Conservation (phyloP, 805 yeast species). For the Lachancea fermentati region DNA sequence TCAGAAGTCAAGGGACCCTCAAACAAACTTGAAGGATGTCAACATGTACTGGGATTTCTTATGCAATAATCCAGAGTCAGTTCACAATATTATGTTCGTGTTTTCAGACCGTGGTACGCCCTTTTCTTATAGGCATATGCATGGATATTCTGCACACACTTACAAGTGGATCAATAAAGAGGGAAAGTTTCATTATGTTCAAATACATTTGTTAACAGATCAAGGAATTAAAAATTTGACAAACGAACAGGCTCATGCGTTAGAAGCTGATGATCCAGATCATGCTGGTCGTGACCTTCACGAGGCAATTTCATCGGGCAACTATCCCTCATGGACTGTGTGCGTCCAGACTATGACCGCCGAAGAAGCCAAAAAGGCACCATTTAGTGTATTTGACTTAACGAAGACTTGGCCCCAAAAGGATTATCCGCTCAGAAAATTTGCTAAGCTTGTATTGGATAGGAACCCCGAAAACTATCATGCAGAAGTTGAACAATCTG, state of each 20-base stretch:
- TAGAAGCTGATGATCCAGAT: conserved; percentile 44
- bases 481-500: conserved; percentile 42
- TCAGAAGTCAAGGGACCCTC: conserved; percentile 51
- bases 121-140: conserved; percentile 66
- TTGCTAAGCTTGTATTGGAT: conserved; percentile 44
- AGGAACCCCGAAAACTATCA: conserved; percentile 49
- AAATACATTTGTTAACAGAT: conserved; percentile 65
- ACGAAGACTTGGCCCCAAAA: conserved; percentile 56
- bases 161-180: conserved; percentile 72
- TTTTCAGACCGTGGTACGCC: conserved; percentile 85
- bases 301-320: conserved; percentile 40
- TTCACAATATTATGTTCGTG: conserved; percentile 67
- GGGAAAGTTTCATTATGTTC: conserved; percentile 75
- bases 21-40: conserved; percentile 70
- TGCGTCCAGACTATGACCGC: conserved; percentile 53
- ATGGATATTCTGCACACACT: conserved; percentile 81
- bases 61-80: conserved; percentile 61
- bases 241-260: conserved; percentile 36
- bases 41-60: conserved; percentile 79
- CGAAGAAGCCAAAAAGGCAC: conserved; percentile 47
- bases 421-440: conserved; percentile 48
- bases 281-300: conserved; percentile 35
- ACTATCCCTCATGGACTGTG: conserved; percentile 43
- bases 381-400: conserved; percentile 46
- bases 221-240: conserved; percentile 48